Conservation (phyloP, 805 yeast species). For the Wickerhamomyces bisporus region DNA sequence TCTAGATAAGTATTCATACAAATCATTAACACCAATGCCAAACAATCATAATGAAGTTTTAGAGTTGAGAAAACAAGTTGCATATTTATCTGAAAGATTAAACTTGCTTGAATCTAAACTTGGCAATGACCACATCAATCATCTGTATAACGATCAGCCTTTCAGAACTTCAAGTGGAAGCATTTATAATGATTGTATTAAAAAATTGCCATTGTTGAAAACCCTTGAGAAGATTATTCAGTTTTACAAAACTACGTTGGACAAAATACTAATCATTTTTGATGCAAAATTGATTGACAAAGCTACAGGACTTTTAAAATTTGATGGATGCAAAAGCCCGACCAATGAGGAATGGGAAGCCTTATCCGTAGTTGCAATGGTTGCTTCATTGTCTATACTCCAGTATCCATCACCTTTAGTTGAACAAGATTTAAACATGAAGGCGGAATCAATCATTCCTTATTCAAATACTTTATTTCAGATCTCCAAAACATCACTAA, state of each 20-base stretch:
- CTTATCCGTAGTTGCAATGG: conserved; percentile 14
- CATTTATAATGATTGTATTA: conserved; percentile 1
- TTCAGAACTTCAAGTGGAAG: background rate
- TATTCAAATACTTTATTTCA: conserved; percentile 12
- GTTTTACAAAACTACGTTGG: conserved; percentile 11
- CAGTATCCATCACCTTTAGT: conserved; percentile 10
- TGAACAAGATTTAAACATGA: conserved; percentile 7
- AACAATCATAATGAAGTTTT: conserved; percentile 10
- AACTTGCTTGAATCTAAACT: conserved; percentile 11
- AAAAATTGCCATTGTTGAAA: conserved; percentile 4
- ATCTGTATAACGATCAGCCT: too few species aligned
- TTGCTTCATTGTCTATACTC: conserved; percentile 12
- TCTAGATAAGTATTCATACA: background rate
- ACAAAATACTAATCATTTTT: conserved; percentile 13
- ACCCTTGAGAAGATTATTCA: conserved; percentile 1
- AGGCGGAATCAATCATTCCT: conserved; percentile 2
- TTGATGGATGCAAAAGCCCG: background rate
- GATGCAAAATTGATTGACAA: conserved; percentile 9
- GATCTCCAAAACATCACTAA: conserved; percentile 14
- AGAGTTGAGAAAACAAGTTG: conserved; percentile 12
- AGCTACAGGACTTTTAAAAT: conserved; percentile 2
- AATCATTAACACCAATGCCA: background rate
- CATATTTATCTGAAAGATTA: conserved; percentile 10
- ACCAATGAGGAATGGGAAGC: conserved; percentile 13
- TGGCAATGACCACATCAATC: background rate